Evolutionary conservation across 306 rosid genomes (phyloP), one percentile per base, ranked within the genome.

Genomic region (Castanea crenata): DNA sequence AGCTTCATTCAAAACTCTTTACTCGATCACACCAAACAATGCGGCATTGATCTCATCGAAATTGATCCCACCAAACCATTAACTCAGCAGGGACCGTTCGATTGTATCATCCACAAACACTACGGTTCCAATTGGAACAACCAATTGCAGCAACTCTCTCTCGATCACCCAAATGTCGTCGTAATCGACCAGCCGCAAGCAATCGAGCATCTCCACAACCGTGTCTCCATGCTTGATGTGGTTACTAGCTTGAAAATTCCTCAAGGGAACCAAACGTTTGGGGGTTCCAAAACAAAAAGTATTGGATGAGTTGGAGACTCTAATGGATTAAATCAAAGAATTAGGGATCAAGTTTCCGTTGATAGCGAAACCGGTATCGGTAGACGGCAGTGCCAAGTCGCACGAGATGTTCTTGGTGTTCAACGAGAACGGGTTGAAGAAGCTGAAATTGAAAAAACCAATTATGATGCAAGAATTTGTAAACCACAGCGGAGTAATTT

Each of bases 401-500:
- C 97, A 92, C 64, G 21, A 21, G 21, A 21, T 21, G 21, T 21
- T 21, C 21, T 21, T 21, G 83, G 90, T 86, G 6, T 82, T 92
- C 19, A 78, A 80, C 55, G n/a, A 6, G 1, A 81, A 61, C 2
- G 91, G 93, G 15, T 44, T 89, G 52, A 74, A 71, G 69, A 52
- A 74, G 41, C 16, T 86, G 57, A 78, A 38, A 38, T 10, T 86
- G 58, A 78, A 55, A 5, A 12, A 61, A 16, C 87, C 88, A 3
- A 46, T 87, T n/a, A 74, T 92, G 81, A 44, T 92, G 74, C 97
- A 92, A 38, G 89, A 90, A 55, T 92, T 90, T 38, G 87, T 89
- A 84, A 90, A 92, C 77, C 97, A 92, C 32, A 90, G 93, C 5
- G 95, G 93, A 0, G 91, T 86, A 0, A 49, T 92, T 5, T 92